These are phyloP conservation scores for Paracoccidioides brasiliensis DNA, from an alignment of 2,329 filamentous ascomycete species.

Conservation along the genomic window DNA sequence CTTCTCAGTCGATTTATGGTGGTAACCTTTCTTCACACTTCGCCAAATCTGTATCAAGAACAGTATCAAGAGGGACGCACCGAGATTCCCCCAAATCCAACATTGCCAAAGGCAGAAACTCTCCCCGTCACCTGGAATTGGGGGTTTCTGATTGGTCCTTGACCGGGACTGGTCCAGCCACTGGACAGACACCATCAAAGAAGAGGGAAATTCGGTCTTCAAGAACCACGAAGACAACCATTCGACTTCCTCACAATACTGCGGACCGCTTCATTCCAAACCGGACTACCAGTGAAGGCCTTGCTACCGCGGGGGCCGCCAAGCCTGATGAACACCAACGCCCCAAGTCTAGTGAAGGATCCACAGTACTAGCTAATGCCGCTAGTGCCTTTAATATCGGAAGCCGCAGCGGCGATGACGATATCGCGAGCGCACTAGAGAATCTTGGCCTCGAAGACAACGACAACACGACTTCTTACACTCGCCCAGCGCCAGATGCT, in stretches of 20 bases:
- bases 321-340: slow-evolving; percentile 73
- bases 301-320: slow-evolving; percentile 64
- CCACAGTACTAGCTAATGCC: slow-evolving; percentile 61
- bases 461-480: slow-evolving; percentile 52
- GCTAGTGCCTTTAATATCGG: slow-evolving; percentile 53
- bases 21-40: slow-evolving; percentile 71
- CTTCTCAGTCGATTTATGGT: slow-evolving; percentile 59
- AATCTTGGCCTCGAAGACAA: slow-evolving; percentile 65
- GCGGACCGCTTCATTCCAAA: slow-evolving; percentile 96
- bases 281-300: slow-evolving; percentile 75
- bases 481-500: slow-evolving; percentile 72
- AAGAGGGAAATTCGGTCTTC: slow-evolving; percentile 22
- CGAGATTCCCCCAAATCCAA: slow-evolving; percentile 94
- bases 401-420: slow-evolving; percentile 52
- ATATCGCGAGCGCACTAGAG: slow-evolving; percentile 67
- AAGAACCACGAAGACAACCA: slow-evolving; percentile 46
- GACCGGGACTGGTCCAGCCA: slow-evolving; percentile 59
- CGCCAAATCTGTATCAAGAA: slow-evolving; percentile 45
- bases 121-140: slow-evolving; percentile 76
- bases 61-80: slow-evolving; percentile 49
- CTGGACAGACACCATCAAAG: slow-evolving; percentile 40
- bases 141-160: slow-evolving; percentile 87
- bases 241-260: slow-evolving; percentile 53
- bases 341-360: slow-evolving; percentile 65
- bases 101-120: slow-evolving; percentile 47